Evolutionary conservation across 1,139 yeast genomes (phyloP).

Genomic region (Williopsis jadinii): DNA sequence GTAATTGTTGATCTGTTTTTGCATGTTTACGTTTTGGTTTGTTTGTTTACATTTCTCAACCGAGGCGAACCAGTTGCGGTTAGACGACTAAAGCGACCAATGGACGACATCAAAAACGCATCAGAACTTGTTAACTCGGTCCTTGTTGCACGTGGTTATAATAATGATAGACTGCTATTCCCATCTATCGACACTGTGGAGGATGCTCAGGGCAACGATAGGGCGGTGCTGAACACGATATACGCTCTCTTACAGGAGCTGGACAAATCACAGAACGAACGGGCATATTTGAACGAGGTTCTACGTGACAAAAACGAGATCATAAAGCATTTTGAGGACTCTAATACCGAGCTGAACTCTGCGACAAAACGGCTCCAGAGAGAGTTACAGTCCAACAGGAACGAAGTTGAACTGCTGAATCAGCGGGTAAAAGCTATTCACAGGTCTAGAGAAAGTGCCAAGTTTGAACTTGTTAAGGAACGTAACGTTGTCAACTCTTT

Average conservation of each 20-base stretch:
- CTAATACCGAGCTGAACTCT: conserved; percentile 5
- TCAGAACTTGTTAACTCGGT: conserved; percentile 9
- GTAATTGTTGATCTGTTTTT: no score
- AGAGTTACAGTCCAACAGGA: neutral
- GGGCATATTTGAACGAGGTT: conserved; percentile 5
- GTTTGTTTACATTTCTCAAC: neutral
- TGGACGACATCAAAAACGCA: conserved; percentile 7
- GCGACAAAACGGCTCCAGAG: neutral
- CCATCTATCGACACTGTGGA: conserved; percentile 2
- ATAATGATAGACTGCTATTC: conserved; percentile 6
- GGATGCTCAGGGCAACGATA: conserved; percentile 6
- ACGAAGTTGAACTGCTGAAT: conserved; percentile 3
- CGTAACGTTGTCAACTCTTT: conserved; percentile 30
- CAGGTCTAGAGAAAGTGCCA: conserved; percentile 2
- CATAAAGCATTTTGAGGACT: conserved; percentile 8
- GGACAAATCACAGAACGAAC: conserved; percentile 5
- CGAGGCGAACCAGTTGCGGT: no score
- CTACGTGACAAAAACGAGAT: conserved; percentile 10
- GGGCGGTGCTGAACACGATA: conserved; percentile 8
- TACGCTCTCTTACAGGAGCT: conserved; percentile 10
- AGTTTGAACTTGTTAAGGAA: conserved; percentile 3
- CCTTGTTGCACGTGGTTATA: conserved; percentile 10
- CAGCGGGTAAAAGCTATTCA: conserved; percentile 2
- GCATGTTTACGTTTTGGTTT: neutral
- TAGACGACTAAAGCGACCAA: neutral